A percentile compares a stretch with the other conserved stretches of the same genome.
These are phyloP conservation scores for Avena eriantha DNA, from an alignment of 176 grass and related monocot species.

Conservation along the genomic window DNA sequence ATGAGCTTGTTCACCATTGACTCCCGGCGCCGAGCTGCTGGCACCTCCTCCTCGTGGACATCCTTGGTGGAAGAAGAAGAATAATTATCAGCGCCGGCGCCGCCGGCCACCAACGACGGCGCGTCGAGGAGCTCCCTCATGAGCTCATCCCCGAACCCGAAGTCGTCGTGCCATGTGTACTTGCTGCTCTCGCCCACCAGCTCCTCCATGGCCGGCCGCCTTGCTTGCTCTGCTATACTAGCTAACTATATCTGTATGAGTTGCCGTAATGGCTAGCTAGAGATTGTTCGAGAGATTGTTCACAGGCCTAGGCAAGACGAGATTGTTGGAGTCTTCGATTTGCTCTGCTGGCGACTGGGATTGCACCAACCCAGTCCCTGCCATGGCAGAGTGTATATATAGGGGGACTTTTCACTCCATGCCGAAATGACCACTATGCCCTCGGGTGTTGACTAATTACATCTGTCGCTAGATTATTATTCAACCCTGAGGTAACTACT, in stretches of 20 bases:
- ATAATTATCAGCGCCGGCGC: neutral
- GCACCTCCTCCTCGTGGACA: neutral
- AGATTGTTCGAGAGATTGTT: neutral
- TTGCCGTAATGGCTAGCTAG: constrained; percentile 17
- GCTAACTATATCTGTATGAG: constrained; percentile 2
- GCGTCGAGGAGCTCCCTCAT: constrained; percentile 62
- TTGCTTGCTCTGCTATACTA: neutral
- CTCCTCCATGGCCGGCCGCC: constrained; percentile 38
- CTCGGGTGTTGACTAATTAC: constrained; percentile 15
- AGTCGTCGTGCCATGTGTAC: constrained; percentile 49
- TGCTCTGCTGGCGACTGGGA: constrained; percentile 31
- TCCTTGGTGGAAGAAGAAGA: constrained; percentile 1
- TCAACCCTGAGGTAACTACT: neutral
- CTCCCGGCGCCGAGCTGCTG: constrained; percentile 42
- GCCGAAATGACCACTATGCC: constrained; percentile 48
- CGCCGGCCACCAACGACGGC: neutral
- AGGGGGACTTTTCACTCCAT: constrained; percentile 14
- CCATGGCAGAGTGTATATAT: constrained; percentile 30
- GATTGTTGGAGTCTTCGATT: neutral
- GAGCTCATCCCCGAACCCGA: constrained; percentile 52
- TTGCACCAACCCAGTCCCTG: constrained; percentile 37
- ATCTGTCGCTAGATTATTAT: neutral
- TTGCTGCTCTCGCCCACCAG: constrained; percentile 39
- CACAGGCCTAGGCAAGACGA: constrained; percentile 29
- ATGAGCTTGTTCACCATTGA: constrained; percentile 88